phyloP scores from a whole-genome alignment of 768 basidiomycete species.

The Trametes sanguinea region DNA sequence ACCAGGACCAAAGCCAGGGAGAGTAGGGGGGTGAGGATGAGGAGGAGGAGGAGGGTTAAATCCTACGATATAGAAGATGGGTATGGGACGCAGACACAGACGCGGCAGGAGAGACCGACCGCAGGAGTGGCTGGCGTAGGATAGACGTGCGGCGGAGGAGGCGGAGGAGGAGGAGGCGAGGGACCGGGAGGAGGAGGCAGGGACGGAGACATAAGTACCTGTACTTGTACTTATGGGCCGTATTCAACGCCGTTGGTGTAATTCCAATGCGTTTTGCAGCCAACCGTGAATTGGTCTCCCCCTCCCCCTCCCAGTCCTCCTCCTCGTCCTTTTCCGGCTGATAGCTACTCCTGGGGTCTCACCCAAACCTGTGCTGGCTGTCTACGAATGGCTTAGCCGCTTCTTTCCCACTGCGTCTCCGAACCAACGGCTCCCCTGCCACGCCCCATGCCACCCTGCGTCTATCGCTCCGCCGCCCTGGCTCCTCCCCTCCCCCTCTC shows the following conservation, averaged over 20 bases:
- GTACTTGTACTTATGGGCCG: too few species aligned
- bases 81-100: conserved; percentile 19
- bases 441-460: conserved; percentile 20
- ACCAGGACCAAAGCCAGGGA: background rate
- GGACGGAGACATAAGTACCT: too few species aligned
- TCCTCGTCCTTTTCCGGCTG: conserved; percentile 11
- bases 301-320: too few species aligned
- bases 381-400: conserved; percentile 19
- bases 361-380: conserved; percentile 13
- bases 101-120: background rate
- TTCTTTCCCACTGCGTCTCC: conserved; percentile 17
- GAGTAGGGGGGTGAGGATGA: conserved; percentile 19
- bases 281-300: background rate
- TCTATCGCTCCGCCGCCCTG: conserved; percentile 10
- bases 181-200: too few species aligned
- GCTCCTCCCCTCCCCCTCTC: conserved; percentile 3
- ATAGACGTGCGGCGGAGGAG: background rate
- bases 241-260: too few species aligned
- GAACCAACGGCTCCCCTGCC: conserved; percentile 8
- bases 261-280: background rate
- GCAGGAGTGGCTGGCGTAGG: background rate
- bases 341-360: conserved; percentile 16
- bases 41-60: background rate
- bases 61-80: background rate
- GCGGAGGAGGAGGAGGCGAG: too few species aligned